Evolutionary conservation across 176 grass and related monocot genomes (phyloP), one percentile per base, ranked within the genome.

Genomic region (Lolium multiflorum): DNA sequence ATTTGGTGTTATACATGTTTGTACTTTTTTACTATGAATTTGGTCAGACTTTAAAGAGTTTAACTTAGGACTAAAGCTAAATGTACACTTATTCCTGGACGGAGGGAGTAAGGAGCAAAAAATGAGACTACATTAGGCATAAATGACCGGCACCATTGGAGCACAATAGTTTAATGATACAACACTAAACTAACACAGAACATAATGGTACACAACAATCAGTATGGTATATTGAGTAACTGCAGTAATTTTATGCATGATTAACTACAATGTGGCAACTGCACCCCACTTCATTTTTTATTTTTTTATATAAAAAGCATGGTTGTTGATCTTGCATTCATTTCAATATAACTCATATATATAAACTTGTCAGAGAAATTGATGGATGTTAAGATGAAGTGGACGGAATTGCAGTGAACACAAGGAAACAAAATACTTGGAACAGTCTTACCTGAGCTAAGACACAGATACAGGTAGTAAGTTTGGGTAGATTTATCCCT

Each of bases 401-500:
- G 43, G 12, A 82, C 84, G 22, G 8, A 77, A 86, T 55, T 71
- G 51, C 49, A 81, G 3, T 16, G 46, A 44, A 6, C n/a, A 35
- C 21, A 62, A 80, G 46, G 15, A 69, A 81, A 78, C 25, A 76
- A 78, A 85, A 83, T 65, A 51, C 37, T 57, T 77, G 31, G 44
- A 85, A 80, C 14, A 89, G 39, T 60, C 60, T 89, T 90, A 97
- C 92, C 92, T 79, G 95, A 77, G 85, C 89, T 95, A 85, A 97
- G 95, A 80, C 95, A 97, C 58, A 97, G 82, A 92, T 95, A 93
- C 59, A 97, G 71, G 84, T 87, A 87, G 87, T 97, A 97, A 31
- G 91, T 97, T 85, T 94, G 89, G 63, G 92, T 94, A 72, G 92
- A 92, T 92, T 97, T 97, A 78, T 97, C 92, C 79, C 94, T 87